phyloP scores from a whole-genome alignment of 805 yeast species.

The Cephaloascus fragrans region DNA sequence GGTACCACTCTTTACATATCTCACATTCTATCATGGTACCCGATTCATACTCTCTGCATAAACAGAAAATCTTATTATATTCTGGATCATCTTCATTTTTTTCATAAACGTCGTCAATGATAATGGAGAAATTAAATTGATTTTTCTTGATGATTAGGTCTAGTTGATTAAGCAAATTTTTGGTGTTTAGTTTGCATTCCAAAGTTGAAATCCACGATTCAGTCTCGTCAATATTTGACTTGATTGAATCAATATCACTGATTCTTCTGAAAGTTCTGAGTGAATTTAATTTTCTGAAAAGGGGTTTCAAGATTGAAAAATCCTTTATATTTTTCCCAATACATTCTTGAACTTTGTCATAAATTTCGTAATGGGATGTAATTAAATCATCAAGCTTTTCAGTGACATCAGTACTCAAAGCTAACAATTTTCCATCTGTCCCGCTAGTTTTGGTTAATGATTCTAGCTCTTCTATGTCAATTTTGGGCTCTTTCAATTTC shows the following conservation, averaged over 20 bases:
- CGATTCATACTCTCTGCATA: slow-evolving; percentile 53
- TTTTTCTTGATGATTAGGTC: slow-evolving; percentile 1
- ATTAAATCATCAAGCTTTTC: slow-evolving; percentile 6
- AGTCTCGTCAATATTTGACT: background rate
- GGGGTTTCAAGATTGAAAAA: background rate
- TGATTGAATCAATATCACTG: background rate
- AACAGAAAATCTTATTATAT: slow-evolving; percentile 33
- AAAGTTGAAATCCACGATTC: background rate
- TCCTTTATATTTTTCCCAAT: background rate
- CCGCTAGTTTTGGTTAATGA: slow-evolving; percentile 4
- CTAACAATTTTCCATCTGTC: background rate
- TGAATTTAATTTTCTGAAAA: background rate
- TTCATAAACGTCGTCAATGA: slow-evolving; percentile 15
- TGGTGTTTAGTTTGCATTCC: background rate
- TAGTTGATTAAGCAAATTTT: background rate
- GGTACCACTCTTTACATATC: slow-evolving; percentile 64
- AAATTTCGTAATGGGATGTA: slow-evolving; percentile 10
- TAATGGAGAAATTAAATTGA: slow-evolving; percentile 13
- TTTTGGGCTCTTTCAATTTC: background rate
- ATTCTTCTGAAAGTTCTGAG: too few relatives aligned
- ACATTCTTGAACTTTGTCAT: slow-evolving; percentile 6
- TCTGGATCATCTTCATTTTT: slow-evolving; percentile 2
- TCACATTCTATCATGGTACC: slow-evolving; percentile 66
- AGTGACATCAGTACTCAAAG: background rate
- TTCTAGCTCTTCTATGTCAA: slow-evolving; percentile 4